phyloP scores from a whole-genome alignment of 805 yeast species.

The Cyberlindnera subsufficiens region DNA sequence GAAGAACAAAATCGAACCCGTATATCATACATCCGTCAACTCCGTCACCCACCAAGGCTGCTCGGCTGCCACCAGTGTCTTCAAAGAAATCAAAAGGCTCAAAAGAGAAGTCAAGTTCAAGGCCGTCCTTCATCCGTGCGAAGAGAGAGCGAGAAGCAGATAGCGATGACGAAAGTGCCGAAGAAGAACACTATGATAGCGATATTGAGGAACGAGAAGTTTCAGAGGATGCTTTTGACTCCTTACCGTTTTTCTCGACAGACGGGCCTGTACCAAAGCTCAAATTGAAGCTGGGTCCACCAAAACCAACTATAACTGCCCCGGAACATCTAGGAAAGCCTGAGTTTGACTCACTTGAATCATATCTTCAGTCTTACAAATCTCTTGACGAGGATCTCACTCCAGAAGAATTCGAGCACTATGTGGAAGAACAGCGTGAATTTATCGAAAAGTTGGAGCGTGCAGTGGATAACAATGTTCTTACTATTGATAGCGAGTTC shows the following conservation, averaged over 20 bases:
- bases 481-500: conserved; percentile 40
- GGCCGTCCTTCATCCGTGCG: not conserved
- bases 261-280: conserved; percentile 16
- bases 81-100: not conserved
- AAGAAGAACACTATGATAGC: conserved; percentile 3
- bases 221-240: conserved; percentile 7
- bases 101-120: not conserved
- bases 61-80: not conserved
- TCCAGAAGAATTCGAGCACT: conserved; percentile 53
- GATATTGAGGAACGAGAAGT: conserved; percentile 23
- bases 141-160: conserved; percentile 6
- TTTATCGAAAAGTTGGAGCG: conserved; percentile 38
- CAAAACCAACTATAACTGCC: conserved; percentile 48
- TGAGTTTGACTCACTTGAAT: conserved; percentile 33
- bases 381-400: conserved; percentile 58
- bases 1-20: not conserved
- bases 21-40: not conserved
- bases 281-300: conserved; percentile 29
- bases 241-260: conserved; percentile 2
- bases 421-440: conserved; percentile 45
- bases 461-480: conserved; percentile 39
- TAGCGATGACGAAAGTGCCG: conserved; percentile 2
- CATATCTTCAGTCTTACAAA: conserved; percentile 48
- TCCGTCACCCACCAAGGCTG: conserved; percentile 2
- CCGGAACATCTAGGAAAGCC: conserved; percentile 53